phyloP scores from a whole-genome alignment of 2,329 filamentous ascomycete species.

The Emmonsiellopsis sp. region DNA sequence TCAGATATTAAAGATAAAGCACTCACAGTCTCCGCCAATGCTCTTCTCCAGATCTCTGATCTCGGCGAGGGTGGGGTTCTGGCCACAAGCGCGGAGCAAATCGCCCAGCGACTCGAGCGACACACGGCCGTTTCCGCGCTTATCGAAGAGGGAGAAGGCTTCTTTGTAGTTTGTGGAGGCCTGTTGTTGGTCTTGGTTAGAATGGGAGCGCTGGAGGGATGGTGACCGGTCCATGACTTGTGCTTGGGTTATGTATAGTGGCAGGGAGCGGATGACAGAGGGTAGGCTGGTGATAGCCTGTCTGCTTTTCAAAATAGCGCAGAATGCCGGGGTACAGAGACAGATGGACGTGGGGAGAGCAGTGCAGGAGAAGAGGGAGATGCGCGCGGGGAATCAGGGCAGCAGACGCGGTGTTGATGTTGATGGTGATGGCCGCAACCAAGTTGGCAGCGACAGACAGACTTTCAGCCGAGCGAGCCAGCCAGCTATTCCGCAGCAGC shows the following conservation, averaged over 20 bases:
- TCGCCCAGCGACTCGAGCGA: conserved; percentile 79
- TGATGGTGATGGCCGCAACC: not conserved
- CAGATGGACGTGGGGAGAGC: not conserved
- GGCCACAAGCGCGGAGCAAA: conserved; percentile 88
- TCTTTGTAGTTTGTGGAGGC: conserved; percentile 98
- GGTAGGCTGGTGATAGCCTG: not conserved
- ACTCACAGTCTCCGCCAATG: conserved; percentile 84
- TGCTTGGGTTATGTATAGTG: not conserved
- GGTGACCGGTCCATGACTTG: conserved; percentile 20
- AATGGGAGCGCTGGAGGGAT: conserved; percentile 3
- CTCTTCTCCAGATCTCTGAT: conserved; percentile 87
- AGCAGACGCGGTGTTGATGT: not conserved
- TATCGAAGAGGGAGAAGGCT: conserved; percentile 99
- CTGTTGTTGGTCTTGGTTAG: conserved; percentile 33
- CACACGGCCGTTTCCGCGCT: conserved; percentile 93
- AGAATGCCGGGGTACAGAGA: not conserved
- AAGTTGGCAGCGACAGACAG: not conserved
- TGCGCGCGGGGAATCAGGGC: not conserved
- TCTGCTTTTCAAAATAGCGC: not conserved
- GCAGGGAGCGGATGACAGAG: not conserved
- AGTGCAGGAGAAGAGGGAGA: not conserved
- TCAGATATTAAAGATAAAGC: conserved; percentile 1
- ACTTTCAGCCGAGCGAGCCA: too few relatives aligned
- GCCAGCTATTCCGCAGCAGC: too few relatives aligned
- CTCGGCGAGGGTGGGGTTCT: conserved; percentile 93